A percentile compares a stretch with the other conserved stretches of the same genome.
Conservation (phyloP, 2,329 filamentous ascomycete genomes). For the Colletotrichum camelliae region DNA sequence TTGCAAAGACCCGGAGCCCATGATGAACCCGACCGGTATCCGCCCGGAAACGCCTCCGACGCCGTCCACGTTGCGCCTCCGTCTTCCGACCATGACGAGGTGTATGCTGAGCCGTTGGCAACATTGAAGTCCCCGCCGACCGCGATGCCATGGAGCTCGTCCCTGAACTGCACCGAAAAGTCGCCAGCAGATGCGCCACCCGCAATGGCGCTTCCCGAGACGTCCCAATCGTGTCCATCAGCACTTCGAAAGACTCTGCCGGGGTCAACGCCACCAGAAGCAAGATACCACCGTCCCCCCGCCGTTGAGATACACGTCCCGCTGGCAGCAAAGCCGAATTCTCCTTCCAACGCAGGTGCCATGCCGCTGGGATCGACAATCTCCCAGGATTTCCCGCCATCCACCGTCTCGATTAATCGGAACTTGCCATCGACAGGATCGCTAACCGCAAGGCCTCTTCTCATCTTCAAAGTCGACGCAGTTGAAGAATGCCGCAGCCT, state of each 20-base stretch:
- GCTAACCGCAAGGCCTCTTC: slow-evolving; percentile 33
- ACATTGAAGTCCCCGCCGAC: slow-evolving; percentile 35
- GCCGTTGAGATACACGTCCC: slow-evolving; percentile 35
- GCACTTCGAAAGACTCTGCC: slow-evolving; percentile 32
- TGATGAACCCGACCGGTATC: slow-evolving; percentile 35
- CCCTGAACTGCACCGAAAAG: slow-evolving; percentile 36
- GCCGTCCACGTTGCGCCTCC: slow-evolving; percentile 33
- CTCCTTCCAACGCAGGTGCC: slow-evolving; percentile 29
- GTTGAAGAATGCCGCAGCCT: slow-evolving; percentile 36
- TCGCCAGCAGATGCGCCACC: slow-evolving; percentile 33
- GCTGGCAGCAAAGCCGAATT: slow-evolving; percentile 36
- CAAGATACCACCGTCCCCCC: slow-evolving; percentile 33
- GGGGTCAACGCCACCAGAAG: slow-evolving; percentile 31
- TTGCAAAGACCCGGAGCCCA: slow-evolving; percentile 30
- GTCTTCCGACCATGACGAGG: slow-evolving; percentile 34
- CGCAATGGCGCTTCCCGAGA: slow-evolving; percentile 27
- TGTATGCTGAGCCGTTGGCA: slow-evolving; percentile 24
- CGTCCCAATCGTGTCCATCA: slow-evolving; percentile 31
- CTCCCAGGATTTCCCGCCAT: slow-evolving; percentile 32
- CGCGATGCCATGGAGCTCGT: slow-evolving; percentile 30
- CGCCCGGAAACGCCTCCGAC: slow-evolving; percentile 29
- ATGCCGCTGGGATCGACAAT: slow-evolving; percentile 29
- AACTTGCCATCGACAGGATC: slow-evolving; percentile 37
- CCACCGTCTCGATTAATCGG: slow-evolving; percentile 34
- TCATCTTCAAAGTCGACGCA: slow-evolving; percentile 33